These are phyloP conservation scores for Grosmannia serpens DNA, from an alignment of 2,329 filamentous ascomycete genomes.

Conservation along the genomic window DNA sequence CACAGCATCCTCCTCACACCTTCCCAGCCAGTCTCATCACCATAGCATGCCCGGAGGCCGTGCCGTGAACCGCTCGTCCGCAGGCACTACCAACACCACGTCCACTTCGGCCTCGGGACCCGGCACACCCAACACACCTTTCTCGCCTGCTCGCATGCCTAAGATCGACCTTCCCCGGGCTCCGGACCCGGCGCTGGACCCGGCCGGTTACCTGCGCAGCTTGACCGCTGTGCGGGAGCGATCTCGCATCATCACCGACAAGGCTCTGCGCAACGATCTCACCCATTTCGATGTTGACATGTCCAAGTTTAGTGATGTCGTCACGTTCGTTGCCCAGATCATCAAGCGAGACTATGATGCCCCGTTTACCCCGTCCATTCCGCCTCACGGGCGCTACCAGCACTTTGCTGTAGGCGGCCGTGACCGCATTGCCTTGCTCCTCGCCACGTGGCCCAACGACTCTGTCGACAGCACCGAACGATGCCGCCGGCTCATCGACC, in stretches of 20 bases:
- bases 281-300: conserved; percentile 85
- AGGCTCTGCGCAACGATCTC: conserved; percentile 65
- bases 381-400: conserved; percentile 76
- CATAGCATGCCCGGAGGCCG: conserved; percentile 19
- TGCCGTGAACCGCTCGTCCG: conserved; percentile 38
- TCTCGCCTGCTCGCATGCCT: conserved; percentile 45
- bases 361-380: conserved; percentile 49
- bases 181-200: conserved; percentile 79
- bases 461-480: conserved; percentile 58
- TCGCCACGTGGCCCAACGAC: conserved; percentile 55
- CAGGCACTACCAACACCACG: conserved; percentile 28
- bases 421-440: conserved; percentile 59
- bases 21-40: conserved; percentile 17
- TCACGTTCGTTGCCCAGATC: conserved; percentile 78
- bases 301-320: conserved; percentile 71
- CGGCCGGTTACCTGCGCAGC: conserved; percentile 81
- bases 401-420: conserved; percentile 73
- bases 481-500: conserved; percentile 63
- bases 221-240: conserved; percentile 79
- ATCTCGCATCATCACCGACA: conserved; percentile 60
- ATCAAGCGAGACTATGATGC: conserved; percentile 60
- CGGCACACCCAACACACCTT: conserved; percentile 37
- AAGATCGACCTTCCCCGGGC: conserved; percentile 73
- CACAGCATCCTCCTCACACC: conserved; percentile 4
- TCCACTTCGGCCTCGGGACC: conserved; percentile 18